Evolutionary conservation across 2,329 filamentous ascomycete genomes (phyloP).

Genomic region (Dothistroma pini): DNA sequence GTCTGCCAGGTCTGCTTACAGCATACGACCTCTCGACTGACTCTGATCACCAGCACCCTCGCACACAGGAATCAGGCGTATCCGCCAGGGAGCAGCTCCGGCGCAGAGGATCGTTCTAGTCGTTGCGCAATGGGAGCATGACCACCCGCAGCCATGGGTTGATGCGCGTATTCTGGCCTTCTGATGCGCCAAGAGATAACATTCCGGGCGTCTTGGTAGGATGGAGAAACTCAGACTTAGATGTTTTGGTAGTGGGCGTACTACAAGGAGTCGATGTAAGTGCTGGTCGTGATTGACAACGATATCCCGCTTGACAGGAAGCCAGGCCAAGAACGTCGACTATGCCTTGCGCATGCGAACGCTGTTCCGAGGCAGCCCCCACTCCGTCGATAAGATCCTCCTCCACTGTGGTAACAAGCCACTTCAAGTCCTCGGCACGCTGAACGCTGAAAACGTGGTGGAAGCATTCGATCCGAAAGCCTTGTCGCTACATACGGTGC

Average conservation of each 20-base stretch:
- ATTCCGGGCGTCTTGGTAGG: conserved; percentile 84
- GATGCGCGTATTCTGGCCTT: conserved; percentile 98
- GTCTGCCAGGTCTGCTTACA: conserved; percentile 31
- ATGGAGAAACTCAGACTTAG: conserved; percentile 88
- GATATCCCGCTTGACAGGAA: conserved; percentile 14
- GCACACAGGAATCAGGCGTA: conserved; percentile 71
- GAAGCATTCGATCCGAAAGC: conserved; percentile 62
- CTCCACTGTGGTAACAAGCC: conserved; percentile 77
- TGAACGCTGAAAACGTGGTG: conserved; percentile 59
- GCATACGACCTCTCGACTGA: conserved; percentile 22
- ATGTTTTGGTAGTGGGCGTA: conserved; percentile 85
- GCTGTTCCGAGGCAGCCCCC: conserved; percentile 75
- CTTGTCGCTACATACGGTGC: conserved; percentile 57
- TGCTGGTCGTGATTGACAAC: conserved; percentile 11
- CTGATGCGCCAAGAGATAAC: conserved; percentile 67
- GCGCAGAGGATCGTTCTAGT: conserved; percentile 86
- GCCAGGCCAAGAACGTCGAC: conserved; percentile 73
- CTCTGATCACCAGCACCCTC: conserved; percentile 64
- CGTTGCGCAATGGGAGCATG: conserved; percentile 57
- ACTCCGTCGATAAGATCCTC: conserved; percentile 76
- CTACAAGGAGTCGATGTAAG: conserved; percentile 86
- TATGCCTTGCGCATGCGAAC: conserved; percentile 80
- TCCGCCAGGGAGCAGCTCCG: conserved; percentile 94
- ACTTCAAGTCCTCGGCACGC: conserved; percentile 80
- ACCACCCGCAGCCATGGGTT: conserved; percentile 68